These are phyloP conservation scores for Seminavis robusta DNA, from an alignment of 108 stramenopile species.

Conservation along the genomic window DNA sequence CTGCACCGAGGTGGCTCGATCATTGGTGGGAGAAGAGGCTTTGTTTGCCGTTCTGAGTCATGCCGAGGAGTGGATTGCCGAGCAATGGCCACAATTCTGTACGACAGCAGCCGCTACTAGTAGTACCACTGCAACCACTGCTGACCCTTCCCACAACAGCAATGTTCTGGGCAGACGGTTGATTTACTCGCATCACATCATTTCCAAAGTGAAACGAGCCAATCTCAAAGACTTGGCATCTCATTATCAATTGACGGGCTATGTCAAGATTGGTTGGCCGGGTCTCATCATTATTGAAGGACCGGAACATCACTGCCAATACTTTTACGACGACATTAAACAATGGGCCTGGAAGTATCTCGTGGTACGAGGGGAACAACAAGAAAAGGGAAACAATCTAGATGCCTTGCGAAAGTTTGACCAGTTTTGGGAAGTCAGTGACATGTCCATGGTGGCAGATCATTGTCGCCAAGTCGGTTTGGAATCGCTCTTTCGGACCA, in stretches of 20 bases:
- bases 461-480: constrained; percentile 61
- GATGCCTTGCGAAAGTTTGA: constrained; percentile 35
- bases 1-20: constrained; percentile 24
- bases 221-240: constrained; percentile 51
- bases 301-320: constrained; percentile 43
- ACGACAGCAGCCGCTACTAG: background rate
- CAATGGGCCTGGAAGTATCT: constrained; percentile 73
- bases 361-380: constrained; percentile 69
- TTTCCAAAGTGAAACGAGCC: constrained; percentile 70
- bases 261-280: constrained; percentile 82
- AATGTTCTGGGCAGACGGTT: constrained; percentile 47
- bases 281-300: constrained; percentile 78
- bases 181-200: constrained; percentile 87
- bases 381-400: constrained; percentile 11
- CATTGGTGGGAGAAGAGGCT: constrained; percentile 49
- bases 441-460: constrained; percentile 62
- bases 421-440: constrained; percentile 41
- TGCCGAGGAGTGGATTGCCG: constrained; percentile 71
- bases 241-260: constrained; percentile 62
- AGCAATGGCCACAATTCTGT: constrained; percentile 39
- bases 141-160: background rate
- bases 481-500: constrained; percentile 59
- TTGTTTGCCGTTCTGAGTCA: constrained; percentile 52
- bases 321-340: constrained; percentile 63
- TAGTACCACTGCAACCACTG: background rate